phyloP scores from a whole-genome alignment of 2,329 filamentous ascomycete genomes.

The Fusarium circinatum region DNA sequence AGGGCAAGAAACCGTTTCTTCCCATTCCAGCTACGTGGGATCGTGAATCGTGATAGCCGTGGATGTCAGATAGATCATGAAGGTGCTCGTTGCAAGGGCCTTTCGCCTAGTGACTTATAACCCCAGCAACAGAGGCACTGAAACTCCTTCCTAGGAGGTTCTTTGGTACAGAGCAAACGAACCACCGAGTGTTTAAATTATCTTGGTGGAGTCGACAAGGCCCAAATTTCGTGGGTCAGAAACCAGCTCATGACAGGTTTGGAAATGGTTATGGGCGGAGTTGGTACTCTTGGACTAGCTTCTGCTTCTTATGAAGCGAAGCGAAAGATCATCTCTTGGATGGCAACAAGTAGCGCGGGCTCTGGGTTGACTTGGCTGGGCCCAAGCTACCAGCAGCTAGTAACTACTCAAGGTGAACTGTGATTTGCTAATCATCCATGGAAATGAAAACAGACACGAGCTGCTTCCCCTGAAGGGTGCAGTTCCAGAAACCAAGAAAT shows the following conservation, averaged over 20 bases:
- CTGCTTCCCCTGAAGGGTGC: slow-evolving; percentile 16
- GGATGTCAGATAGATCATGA: background rate
- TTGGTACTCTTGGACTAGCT: slow-evolving; percentile 19
- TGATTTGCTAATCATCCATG: slow-evolving; percentile 24
- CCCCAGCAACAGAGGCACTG: background rate
- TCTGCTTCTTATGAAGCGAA: slow-evolving; percentile 10
- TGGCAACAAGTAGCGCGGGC: slow-evolving; percentile 15
- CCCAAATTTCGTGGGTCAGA: slow-evolving; percentile 18
- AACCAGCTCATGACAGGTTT: slow-evolving; percentile 33
- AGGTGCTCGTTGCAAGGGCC: slow-evolving; percentile 1
- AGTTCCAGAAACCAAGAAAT: background rate
- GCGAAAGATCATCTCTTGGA: slow-evolving; percentile 29
- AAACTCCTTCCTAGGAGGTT: slow-evolving; percentile 3
- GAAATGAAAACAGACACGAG: slow-evolving; percentile 2
- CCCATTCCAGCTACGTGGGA: slow-evolving; percentile 20
- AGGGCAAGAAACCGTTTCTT: slow-evolving; percentile 19
- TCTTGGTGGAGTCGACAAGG: slow-evolving; percentile 28
- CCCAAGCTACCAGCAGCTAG: slow-evolving; percentile 33
- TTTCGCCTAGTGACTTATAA: background rate
- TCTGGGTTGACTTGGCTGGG: slow-evolving; percentile 33
- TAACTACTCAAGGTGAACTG: slow-evolving; percentile 14
- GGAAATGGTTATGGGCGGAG: slow-evolving; percentile 6
- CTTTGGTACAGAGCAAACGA: slow-evolving; percentile 9
- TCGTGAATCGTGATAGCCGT: slow-evolving; percentile 2
- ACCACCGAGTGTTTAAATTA: slow-evolving; percentile 23